A percentile compares a stretch with the other conserved stretches of the same genome.
phyloP scores from a whole-genome alignment of 257 asterid genomes.

The Datura wrightii region DNA sequence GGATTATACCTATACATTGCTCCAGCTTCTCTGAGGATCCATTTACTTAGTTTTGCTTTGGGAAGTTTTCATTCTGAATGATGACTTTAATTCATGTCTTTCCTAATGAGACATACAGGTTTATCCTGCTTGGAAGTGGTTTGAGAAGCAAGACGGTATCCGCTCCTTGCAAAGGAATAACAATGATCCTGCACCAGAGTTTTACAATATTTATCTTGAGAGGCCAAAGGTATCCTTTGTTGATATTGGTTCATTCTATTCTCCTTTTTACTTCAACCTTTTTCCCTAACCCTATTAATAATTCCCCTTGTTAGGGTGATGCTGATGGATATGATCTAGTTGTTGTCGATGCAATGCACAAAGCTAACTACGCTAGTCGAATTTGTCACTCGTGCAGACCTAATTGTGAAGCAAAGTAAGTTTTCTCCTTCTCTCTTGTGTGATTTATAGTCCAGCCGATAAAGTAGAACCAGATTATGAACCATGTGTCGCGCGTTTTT shows the following conservation, averaged over 20 bases:
- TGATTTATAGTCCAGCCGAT: constrained; percentile 18
- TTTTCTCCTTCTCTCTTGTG: background rate
- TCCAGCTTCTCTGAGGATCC: constrained; percentile 7
- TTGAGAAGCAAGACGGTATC: constrained; percentile 98
- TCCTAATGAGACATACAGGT: constrained; percentile 55
- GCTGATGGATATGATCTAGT: constrained; percentile 98
- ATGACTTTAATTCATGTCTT: constrained; percentile 5
- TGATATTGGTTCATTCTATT: constrained; percentile 21
- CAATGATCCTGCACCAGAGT: constrained; percentile 97
- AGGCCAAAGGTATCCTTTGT: constrained; percentile 84
- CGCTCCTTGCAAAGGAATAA: constrained; percentile 91
- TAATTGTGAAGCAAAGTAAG: constrained; percentile 99
- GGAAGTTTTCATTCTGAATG: background rate
- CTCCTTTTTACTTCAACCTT: constrained; percentile 12
- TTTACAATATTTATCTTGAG: constrained; percentile 95
- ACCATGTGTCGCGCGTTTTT: background rate
- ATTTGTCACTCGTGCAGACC: constrained; percentile 99
- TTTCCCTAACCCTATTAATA: constrained; percentile 32
- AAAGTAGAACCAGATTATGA: background rate
- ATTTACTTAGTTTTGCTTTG: background rate
- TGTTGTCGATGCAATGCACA: constrained; percentile 99
- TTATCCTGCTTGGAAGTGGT: constrained; percentile 99
- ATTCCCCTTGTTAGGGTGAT: constrained; percentile 77
- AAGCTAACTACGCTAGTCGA: constrained; percentile 98
- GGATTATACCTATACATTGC: background rate